A percentile compares a stretch with the other conserved stretches of the same genome.
phyloP scores from a whole-genome alignment of 345 rosid genomes.

The Eucalyptus paniculata region DNA sequence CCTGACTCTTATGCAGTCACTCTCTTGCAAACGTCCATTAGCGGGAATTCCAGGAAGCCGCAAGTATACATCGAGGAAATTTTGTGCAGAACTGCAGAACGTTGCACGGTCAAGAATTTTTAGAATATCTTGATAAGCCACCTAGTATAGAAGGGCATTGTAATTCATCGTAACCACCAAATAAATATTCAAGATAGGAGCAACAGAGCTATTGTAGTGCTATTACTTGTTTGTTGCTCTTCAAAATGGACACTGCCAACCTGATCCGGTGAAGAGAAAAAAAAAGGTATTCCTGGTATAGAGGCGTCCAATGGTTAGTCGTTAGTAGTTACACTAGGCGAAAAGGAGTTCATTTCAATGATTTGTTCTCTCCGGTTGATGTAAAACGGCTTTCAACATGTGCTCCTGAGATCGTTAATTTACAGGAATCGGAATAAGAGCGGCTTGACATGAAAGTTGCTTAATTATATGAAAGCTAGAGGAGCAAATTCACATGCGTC shows the following conservation, averaged over 20 bases:
- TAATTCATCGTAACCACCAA: not conserved
- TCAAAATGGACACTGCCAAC: slow-evolving; percentile 14
- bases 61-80: slow-evolving; percentile 74
- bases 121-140: slow-evolving; percentile 74
- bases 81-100: slow-evolving; percentile 86
- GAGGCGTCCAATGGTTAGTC: not conserved
- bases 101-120: slow-evolving; percentile 71
- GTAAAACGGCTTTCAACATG: not conserved
- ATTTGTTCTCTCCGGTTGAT: not conserved
- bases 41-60: slow-evolving; percentile 75
- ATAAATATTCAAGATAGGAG: not conserved
- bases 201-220: not conserved
- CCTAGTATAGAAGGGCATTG: slow-evolving; percentile 26
- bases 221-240: slow-evolving; percentile 85
- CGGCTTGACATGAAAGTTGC: not conserved
- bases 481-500: not conserved
- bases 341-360: not conserved
- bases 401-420: not conserved
- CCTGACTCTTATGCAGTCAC: slow-evolving; percentile 94
- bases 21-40: slow-evolving; percentile 77
- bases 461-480: not conserved
- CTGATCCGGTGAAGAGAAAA: too few species aligned
- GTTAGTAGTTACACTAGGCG: not conserved
- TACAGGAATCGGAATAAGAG: not conserved
- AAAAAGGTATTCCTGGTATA: too few species aligned